phyloP scores from a whole-genome alignment of 2,329 filamentous ascomycete genomes.

The Epichloe amarillans region DNA sequence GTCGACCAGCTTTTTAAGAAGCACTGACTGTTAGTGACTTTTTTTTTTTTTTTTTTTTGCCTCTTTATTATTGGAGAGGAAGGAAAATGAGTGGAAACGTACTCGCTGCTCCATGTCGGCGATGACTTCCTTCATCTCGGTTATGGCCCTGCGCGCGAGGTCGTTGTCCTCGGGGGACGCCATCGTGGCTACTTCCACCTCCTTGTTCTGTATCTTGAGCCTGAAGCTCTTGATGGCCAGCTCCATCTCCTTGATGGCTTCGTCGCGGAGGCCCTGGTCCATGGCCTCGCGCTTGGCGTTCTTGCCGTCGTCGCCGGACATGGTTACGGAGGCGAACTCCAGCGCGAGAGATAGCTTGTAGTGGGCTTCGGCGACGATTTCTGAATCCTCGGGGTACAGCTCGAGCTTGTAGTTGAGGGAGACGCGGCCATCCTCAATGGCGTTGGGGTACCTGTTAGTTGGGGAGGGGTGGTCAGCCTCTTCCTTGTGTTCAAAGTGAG shows the following conservation, averaged over 20 bases:
- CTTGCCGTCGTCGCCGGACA: constrained; percentile 34
- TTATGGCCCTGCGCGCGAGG: constrained; percentile 45
- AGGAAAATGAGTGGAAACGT: constrained; percentile 15
- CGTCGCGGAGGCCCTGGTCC: constrained; percentile 56
- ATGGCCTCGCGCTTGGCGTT: constrained; percentile 36
- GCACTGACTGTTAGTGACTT: not conserved
- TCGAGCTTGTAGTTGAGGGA: constrained; percentile 67
- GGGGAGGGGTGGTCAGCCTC: not conserved
- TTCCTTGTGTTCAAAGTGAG: not conserved
- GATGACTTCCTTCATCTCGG: constrained; percentile 65
- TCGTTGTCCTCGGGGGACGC: constrained; percentile 54
- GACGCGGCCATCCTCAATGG: constrained; percentile 70
- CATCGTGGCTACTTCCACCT: constrained; percentile 49
- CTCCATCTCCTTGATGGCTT: constrained; percentile 59
- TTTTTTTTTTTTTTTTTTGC: not conserved
- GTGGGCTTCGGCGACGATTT: constrained; percentile 84
- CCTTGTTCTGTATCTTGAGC: constrained; percentile 56
- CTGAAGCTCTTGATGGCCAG: constrained; percentile 60
- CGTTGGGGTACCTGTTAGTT: constrained; percentile 54
- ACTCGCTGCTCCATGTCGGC: constrained; percentile 66
- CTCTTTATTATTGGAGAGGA: not conserved
- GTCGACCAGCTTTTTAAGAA: constrained; percentile 43
- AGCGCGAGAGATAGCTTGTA: constrained; percentile 92
- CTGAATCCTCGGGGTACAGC: constrained; percentile 67
- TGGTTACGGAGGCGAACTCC: constrained; percentile 77